Base-by-base conservation (phyloP, 2,329 filamentous ascomycete species). In the Claviceps cyperi region DNA sequence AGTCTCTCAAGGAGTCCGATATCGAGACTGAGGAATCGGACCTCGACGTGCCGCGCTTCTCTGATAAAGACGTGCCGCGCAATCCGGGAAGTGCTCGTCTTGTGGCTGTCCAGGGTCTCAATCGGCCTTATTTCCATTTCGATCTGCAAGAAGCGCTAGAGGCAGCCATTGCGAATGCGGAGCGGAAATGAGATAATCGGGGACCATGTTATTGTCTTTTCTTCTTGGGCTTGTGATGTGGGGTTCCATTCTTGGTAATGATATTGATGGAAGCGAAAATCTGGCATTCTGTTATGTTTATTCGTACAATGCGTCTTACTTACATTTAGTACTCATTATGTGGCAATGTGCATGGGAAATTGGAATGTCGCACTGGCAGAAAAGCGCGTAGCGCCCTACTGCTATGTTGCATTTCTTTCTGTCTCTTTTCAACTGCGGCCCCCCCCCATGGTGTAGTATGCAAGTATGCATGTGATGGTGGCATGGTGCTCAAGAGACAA, bases 101-200 rank as follows among this genome's bases (percentile, higher is more conserved):
- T 37, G 64, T 65, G 22, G 64, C 69, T 0, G 58, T 74, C 1
- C 66, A 69, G 49, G 72, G 69, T 2, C 62, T 73, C 49, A 74
- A 76, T 60, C 60, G 72, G 55, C 74, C 74, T 5, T 74, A 69
- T 59, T 76, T 76, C 61, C 73, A 76, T 51, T 66, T 75, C 28
- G 73, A 76, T 55, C 56, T 76, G 38, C 67, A 72, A 24, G 71
- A 71, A 51, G 72, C 72, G 3, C 64, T 74, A 6, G 71, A 74
- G 58, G 69, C 68, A 28, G 66, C 69, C 2, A 60, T 71, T 38
- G 52, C 60, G 4, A 66, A 69, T 39, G 63, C 67, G 0, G 59
- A 64, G 53, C 49, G 51, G 37, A 49, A 53, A 45, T 54, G 40
- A 52, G 4, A 55, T 35, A 48, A 38, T 28, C 21, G 35, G 35